Conservation (phyloP, 805 yeast genomes). For the Helenozyma baotianmanensis region DNA sequence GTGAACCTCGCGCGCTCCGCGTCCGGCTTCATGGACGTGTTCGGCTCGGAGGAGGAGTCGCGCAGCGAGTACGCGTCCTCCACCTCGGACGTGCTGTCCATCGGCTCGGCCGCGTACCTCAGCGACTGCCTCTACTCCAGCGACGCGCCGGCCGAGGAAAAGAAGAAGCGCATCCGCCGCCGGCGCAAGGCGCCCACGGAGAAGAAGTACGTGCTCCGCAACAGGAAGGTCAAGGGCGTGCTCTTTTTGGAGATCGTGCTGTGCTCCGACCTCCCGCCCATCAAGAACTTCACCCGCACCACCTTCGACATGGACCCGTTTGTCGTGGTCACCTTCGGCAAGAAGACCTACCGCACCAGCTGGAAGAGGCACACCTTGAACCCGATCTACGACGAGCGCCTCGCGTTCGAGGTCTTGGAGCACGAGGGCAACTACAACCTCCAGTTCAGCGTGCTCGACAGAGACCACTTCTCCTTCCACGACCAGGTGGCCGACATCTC, state of each 20-base stretch:
- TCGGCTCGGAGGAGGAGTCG: not conserved
- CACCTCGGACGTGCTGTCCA: conserved; percentile 13
- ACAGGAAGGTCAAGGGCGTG: conserved; percentile 56
- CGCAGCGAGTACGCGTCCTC: conserved; percentile 1
- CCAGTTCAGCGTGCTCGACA: conserved; percentile 73
- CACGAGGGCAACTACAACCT: conserved; percentile 64
- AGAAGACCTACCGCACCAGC: conserved; percentile 79
- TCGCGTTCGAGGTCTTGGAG: conserved; percentile 71
- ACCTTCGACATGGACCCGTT: conserved; percentile 97
- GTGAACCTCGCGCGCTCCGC: too few relatives aligned
- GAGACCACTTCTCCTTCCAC: conserved; percentile 76
- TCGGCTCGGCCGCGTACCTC: conserved; percentile 3
- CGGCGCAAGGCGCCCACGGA: conserved; percentile 5
- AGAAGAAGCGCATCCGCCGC: conserved; percentile 2
- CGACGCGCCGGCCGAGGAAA: conserved; percentile 1
- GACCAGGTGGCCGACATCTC: conserved; percentile 72
- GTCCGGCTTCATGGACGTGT: too few relatives aligned
- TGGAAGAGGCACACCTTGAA: conserved; percentile 77
- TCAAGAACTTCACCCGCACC: conserved; percentile 62
- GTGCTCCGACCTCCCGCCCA: conserved; percentile 76
- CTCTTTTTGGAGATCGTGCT: conserved; percentile 70
- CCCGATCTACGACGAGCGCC: conserved; percentile 76
- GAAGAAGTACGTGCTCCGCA: conserved; percentile 32
- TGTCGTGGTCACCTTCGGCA: conserved; percentile 86
- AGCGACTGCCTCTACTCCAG: conserved; percentile 9